Percentiles rank a stretch among this genome's conserved stretches.
phyloP scores from a whole-genome alignment of 768 basidiomycete species.

The Chalciporus chontae region DNA sequence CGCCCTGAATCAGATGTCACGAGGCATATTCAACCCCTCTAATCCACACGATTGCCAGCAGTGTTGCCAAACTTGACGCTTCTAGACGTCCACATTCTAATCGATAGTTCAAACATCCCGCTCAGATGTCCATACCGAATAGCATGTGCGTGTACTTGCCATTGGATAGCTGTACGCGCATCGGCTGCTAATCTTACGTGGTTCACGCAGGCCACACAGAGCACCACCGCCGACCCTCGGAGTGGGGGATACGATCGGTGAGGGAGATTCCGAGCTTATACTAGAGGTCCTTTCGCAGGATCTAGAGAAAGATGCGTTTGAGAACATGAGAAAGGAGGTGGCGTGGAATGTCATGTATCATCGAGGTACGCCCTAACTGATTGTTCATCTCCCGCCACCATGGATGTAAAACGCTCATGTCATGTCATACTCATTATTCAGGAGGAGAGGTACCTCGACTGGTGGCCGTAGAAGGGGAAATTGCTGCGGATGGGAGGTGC shows the following conservation, averaged over 20 bases:
- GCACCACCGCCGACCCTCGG: conserved; percentile 26
- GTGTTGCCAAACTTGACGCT: neutral
- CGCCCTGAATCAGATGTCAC: conserved; percentile 11
- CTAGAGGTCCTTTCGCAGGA: conserved; percentile 54
- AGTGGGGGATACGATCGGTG: conserved; percentile 47
- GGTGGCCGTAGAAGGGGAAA: conserved; percentile 58
- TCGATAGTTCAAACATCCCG: neutral
- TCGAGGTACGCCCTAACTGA: conserved; percentile 45
- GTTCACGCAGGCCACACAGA: conserved; percentile 19
- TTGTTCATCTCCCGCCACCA: neutral
- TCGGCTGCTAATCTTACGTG: neutral
- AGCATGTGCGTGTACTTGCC: conserved; percentile 16
- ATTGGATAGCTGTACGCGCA: neutral
- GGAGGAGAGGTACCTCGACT: conserved; percentile 72
- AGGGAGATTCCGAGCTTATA: conserved; percentile 66
- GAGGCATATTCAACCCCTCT: conserved; percentile 7
- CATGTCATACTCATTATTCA: conserved; percentile 24
- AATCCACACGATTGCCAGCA: neutral
- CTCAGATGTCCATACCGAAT: neutral
- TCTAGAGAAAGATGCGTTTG: conserved; percentile 55
- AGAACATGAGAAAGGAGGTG: conserved; percentile 58
- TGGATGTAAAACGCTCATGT: neutral
- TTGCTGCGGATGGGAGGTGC: conserved; percentile 50
- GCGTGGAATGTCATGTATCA: conserved; percentile 74
- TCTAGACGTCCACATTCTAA: conserved; percentile 3